A percentile compares a stretch with the other conserved stretches of the same genome.
Conservation (phyloP, 139 green algal genomes). For the Tetraselmis chui region DNA sequence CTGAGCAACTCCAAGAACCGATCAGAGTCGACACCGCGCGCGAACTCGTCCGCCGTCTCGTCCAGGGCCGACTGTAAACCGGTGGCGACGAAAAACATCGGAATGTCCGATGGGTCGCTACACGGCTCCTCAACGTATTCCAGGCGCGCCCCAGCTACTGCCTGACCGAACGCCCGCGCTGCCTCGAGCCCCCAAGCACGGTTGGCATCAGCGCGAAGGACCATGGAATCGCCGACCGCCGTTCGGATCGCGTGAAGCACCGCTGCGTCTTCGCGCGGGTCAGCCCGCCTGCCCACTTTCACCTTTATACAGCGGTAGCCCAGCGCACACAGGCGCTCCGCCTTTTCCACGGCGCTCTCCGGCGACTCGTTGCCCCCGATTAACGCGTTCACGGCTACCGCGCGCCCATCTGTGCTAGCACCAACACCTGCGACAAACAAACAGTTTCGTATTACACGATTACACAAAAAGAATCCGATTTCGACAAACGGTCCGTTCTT, state of each 20-base stretch:
- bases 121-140: constrained; percentile 84
- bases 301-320: constrained; percentile 74
- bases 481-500: no score
- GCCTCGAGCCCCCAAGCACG: constrained; percentile 65
- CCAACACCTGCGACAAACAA: no score
- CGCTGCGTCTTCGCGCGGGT: constrained; percentile 62
- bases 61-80: constrained; percentile 47
- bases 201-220: constrained; percentile 86
- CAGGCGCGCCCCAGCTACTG: constrained; percentile 24
- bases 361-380: constrained; percentile 22
- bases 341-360: constrained; percentile 14
- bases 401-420: no score
- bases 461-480: no score
- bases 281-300: constrained; percentile 60
- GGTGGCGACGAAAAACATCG: constrained; percentile 44
- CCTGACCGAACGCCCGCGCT: constrained; percentile 44
- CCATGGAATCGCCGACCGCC: constrained; percentile 49
- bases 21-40: constrained; percentile 8
- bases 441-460: no score
- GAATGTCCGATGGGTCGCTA: constrained; percentile 40
- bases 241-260: constrained; percentile 51
- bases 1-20: background rate
- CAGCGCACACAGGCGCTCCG: constrained; percentile 21
- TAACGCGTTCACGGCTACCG: constrained; percentile 32
- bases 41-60: constrained; percentile 71